phyloP scores from a whole-genome alignment of 805 yeast genomes.

The Lipomyces chichibuensis region DNA sequence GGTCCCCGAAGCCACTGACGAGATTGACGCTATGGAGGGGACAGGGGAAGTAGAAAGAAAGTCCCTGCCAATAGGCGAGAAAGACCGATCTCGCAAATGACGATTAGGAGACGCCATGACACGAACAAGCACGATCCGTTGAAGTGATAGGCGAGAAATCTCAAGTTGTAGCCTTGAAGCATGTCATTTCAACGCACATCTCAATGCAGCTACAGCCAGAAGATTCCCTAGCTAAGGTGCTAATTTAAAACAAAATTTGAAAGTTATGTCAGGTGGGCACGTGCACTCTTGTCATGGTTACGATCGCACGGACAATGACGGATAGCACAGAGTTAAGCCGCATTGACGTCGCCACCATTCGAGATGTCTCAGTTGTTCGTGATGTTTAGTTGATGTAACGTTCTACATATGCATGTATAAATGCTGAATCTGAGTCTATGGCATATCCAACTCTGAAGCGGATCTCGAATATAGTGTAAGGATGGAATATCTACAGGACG shows the following conservation, averaged over 20 bases:
- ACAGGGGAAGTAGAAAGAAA: conserved; percentile 20
- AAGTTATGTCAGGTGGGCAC: neutral
- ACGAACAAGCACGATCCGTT: neutral
- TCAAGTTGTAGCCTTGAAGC: neutral
- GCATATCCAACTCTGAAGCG: neutral
- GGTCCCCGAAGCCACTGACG: conserved; percentile 8
- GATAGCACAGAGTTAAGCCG: neutral
- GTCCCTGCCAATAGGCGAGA: conserved; percentile 21
- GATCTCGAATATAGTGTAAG: neutral
- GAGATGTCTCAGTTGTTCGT: neutral
- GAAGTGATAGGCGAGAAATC: neutral
- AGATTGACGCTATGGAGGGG: conserved; percentile 26
- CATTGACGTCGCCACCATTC: neutral
- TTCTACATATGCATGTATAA: neutral
- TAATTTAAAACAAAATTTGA: neutral
- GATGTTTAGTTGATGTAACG: neutral
- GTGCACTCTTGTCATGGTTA: neutral
- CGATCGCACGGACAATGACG: neutral
- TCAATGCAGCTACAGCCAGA: neutral
- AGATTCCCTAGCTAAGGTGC: neutral
- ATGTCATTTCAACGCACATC: neutral
- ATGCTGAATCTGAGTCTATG: neutral
- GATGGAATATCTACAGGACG: neutral
- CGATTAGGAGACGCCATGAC: conserved; percentile 22
- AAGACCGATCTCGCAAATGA: conserved; percentile 23